These are phyloP conservation scores for Gossypium stocksii DNA, from an alignment of 345 rosid genomes.

Conservation along the genomic window DNA sequence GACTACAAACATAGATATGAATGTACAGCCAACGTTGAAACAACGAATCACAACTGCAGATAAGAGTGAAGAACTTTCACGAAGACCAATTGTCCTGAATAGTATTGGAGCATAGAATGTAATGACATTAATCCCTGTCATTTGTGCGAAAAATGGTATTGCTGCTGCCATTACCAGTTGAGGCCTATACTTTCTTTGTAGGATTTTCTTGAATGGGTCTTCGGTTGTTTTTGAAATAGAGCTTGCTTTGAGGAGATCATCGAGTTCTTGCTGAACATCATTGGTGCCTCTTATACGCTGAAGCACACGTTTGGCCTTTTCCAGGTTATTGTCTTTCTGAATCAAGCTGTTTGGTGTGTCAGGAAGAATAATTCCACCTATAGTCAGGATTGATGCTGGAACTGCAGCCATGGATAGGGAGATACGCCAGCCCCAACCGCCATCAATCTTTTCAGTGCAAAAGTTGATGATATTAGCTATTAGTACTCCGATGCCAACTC, in stretches of 20 bases:
- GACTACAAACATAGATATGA: constrained; percentile 50
- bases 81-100: constrained; percentile 61
- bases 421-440: constrained; percentile 73
- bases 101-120: constrained; percentile 64
- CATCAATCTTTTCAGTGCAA: constrained; percentile 51
- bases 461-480: constrained; percentile 57
- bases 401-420: constrained; percentile 62
- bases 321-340: constrained; percentile 31
- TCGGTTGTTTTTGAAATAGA: constrained; percentile 21
- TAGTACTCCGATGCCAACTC: constrained; percentile 54
- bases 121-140: constrained; percentile 70
- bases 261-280: constrained; percentile 46
- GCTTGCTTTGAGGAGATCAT: constrained; percentile 55
- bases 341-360: constrained; percentile 72
- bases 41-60: constrained; percentile 48
- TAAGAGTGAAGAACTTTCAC: constrained; percentile 57
- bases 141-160: constrained; percentile 65
- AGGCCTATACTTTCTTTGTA: constrained; percentile 49
- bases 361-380: constrained; percentile 59
- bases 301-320: constrained; percentile 44
- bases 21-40: constrained; percentile 37
- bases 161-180: constrained; percentile 59
- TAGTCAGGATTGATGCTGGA: constrained; percentile 57
- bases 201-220: constrained; percentile 38
- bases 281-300: constrained; percentile 52